Evolutionary conservation across 495 filamentous ascomycete species (phyloP), one percentile per base, ranked within the genome.

Genomic region (Rhypophila decipiens): DNA sequence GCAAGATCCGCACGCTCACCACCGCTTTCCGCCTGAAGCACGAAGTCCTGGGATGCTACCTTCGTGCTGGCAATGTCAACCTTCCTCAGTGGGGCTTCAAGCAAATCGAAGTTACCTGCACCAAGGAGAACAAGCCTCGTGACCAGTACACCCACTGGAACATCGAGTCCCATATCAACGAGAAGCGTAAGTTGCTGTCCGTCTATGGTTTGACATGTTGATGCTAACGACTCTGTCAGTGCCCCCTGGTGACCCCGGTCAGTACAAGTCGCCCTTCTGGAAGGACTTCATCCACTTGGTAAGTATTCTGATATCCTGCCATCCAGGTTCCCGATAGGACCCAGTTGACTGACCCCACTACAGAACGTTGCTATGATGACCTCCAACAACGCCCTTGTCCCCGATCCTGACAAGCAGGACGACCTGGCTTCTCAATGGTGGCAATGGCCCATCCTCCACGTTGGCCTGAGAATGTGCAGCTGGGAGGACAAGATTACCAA

Each of bases 31-130:
- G 93, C 42, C 73, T 98, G 29, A 90, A 78, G 66, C 89, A 97
- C 58, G 78, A 81, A 29, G 74, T 78, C 38, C 72, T 97, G 46
- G 88, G 88, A 45, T 98, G 93, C 66, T 98, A 97, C 63, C 77
- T 98, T 20, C 83, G 94, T 46, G 93, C 93, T 46, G 94, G 91
- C 52, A 98, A 96, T 57, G 85, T 90, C 58, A 97, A 97, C 65
- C 77, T 98, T 45, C 93, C 93, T 19, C 93, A 97, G 60, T 98
- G 93, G 93, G 93, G 93, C 49, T 98, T 98, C 79, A 98, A 98
- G 73, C 93, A 98, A 66, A 97, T 97, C 56, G 93, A 98, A 70
- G 88, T 90, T 20, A 96, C 90, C 15, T 98, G 93, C 67, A 79
- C 80, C 49, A 96, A 96, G 73, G 83, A 86, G 53, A 97, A 96